Conservation (phyloP, 2,329 filamentous ascomycete genomes). For the Colletotrichum tofieldiae region DNA sequence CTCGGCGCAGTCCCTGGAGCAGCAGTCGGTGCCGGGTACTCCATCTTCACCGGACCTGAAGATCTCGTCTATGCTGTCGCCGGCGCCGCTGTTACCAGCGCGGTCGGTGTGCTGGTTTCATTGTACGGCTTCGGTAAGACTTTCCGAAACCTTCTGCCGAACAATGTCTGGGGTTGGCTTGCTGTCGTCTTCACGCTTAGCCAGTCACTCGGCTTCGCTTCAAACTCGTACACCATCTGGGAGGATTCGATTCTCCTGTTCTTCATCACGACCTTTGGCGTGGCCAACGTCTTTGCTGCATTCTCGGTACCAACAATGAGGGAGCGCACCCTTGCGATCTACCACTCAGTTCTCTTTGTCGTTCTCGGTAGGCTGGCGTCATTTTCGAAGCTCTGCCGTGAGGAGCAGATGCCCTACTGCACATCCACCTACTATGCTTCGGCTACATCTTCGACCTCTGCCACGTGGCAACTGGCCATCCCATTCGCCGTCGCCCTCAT, state of each 20-base stretch:
- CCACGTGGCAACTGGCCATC: constrained; percentile 88
- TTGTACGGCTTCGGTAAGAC: constrained; percentile 62
- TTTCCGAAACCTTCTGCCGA: constrained; percentile 73
- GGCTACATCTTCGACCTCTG: constrained; percentile 90
- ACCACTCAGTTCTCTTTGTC: constrained; percentile 89
- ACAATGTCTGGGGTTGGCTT: constrained; percentile 90
- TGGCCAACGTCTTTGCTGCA: constrained; percentile 81
- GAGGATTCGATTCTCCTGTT: constrained; percentile 96
- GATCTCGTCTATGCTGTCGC: constrained; percentile 52
- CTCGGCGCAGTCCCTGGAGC: constrained; percentile 54
- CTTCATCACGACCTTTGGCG: constrained; percentile 89
- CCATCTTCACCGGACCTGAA: constrained; percentile 55
- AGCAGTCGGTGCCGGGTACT: constrained; percentile 50
- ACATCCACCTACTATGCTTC: constrained; percentile 96
- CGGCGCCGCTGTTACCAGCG: constrained; percentile 62
- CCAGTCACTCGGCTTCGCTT: constrained; percentile 94
- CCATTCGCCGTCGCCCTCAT: constrained; percentile 81
- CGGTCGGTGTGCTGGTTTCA: constrained; percentile 56
- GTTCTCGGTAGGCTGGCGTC: constrained; percentile 85
- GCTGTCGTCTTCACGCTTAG: constrained; percentile 85
- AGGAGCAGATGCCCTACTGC: constrained; percentile 99
- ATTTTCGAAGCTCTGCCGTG: constrained; percentile 91
- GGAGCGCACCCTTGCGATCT: constrained; percentile 83
- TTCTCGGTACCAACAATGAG: constrained; percentile 77
- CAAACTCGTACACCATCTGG: constrained; percentile 99